These are phyloP conservation scores for Fimicolochytrium jonesii DNA, from an alignment of 192 early-diverging fungal genomes.

Conservation along the genomic window DNA sequence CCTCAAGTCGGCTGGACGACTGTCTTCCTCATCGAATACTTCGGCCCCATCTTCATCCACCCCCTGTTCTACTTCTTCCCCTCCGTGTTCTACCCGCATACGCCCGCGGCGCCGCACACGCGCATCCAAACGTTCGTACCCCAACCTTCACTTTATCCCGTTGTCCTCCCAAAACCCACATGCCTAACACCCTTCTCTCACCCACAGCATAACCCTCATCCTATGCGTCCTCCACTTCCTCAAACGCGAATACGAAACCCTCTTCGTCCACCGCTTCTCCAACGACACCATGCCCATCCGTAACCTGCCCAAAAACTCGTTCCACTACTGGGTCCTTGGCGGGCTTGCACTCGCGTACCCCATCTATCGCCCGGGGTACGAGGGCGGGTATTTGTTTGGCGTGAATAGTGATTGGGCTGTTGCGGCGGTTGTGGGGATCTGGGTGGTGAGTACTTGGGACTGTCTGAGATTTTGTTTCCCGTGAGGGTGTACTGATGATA, in stretches of 20 bases:
- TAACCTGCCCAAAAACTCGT: constrained; percentile 94
- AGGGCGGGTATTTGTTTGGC: constrained; percentile 39
- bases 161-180: no score
- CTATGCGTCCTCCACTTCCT: constrained; percentile 80
- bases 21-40: constrained; percentile 91
- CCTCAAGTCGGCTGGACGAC: constrained; percentile 93
- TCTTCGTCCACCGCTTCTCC: constrained; percentile 77
- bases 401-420: constrained; percentile 42
- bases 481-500: no score
- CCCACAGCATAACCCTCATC: constrained; percentile 54
- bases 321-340: constrained; percentile 86
- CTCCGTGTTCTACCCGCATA: constrained; percentile 60
- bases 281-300: constrained; percentile 92
- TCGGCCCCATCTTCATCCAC: constrained; percentile 85
- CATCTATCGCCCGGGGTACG: constrained; percentile 78
- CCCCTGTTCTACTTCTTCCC: constrained; percentile 77
- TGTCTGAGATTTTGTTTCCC: no score
- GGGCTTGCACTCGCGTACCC: constrained; percentile 83
- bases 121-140: constrained; percentile 60
- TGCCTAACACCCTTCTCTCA: not conserved
- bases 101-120: constrained; percentile 53
- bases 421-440: constrained; percentile 46
- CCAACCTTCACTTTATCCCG: no score
- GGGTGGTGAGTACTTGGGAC: constrained; percentile 57
- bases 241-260: constrained; percentile 90